Base-by-base conservation (phyloP, 345 rosid genomes). In the Pugionium cornutum region DNA sequence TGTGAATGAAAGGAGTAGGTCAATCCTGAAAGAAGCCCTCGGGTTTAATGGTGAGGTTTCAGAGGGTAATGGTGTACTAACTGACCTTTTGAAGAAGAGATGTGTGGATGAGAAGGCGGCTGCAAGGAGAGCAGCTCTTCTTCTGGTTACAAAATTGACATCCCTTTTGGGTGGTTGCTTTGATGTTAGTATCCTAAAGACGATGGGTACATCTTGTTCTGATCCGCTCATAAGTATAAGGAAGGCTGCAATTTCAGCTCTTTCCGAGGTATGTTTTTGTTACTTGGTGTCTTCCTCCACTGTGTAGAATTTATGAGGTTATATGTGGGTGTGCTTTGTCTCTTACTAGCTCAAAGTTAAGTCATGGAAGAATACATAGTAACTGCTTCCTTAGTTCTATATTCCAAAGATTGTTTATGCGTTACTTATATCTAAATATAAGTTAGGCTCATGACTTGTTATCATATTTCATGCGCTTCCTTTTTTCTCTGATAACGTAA, bases 181-280 rank as follows among this genome's bases (percentile, higher is more conserved):
- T 40, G 99, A 85, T 77, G 84, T 73, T 56, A 61, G 76, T 78
- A 56, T 92, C 71, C 80, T 90, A 41, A 90, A 86, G 75, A 85
- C 79, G 9, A 74, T 88, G 82, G 97, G 91, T 46, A 81, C 86
- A 66, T 91, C 98, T 73, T 92, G 97, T 71, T 92, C 90, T 3
- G 98, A 92, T 73, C 88, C 96, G 4, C 96, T 94, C 51, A 86
- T 94, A 55, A 94, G 97, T 80, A 90, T 85, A 34, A 82, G 99
- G 55, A 94, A 88, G 77, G 96, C 90, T 47, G 96, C 96, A 28
- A 72, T 82, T 69, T 83, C 86, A 42, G 96, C 96, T 33, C 84
- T 92, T 51, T 92, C 96, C 3, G 95, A 92, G 97, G 97, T 92
- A 64, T 60, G 83, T 69, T 80, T 40, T 35, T 49, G 29, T 33